phyloP scores from a whole-genome alignment of 305 asterid species.

The Fraxinus latifolia region DNA sequence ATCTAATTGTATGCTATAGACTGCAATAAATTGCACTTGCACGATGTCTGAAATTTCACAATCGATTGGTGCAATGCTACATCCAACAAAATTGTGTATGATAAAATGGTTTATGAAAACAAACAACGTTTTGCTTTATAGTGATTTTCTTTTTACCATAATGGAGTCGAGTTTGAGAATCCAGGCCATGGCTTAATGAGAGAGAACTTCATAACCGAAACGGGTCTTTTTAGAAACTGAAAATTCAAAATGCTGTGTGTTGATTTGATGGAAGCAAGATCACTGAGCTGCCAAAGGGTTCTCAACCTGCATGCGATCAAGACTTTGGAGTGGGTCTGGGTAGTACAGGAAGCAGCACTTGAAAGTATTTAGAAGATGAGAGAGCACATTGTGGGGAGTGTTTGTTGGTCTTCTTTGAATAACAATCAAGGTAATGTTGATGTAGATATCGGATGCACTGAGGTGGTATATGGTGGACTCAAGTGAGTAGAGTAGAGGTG shows the following conservation, averaged over 20 bases:
- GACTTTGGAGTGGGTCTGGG: conserved; percentile 67
- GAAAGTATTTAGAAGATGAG: conserved; percentile 45
- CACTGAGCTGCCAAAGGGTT: conserved; percentile 69
- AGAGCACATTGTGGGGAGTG: conserved; percentile 44
- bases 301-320: conserved; percentile 70
- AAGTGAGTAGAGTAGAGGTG: conserved; percentile 25
- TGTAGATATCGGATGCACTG: conserved; percentile 23
- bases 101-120: background rate
- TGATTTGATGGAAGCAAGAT: conserved; percentile 66
- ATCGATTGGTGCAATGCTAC: background rate
- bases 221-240: conserved; percentile 34
- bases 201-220: conserved; percentile 38
- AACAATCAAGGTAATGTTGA: conserved; percentile 13
- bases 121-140: background rate
- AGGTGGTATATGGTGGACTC: conserved; percentile 21
- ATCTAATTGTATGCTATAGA: background rate
- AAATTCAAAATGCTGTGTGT: conserved; percentile 46
- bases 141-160: conserved; percentile 37
- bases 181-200: conserved; percentile 45
- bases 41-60: background rate
- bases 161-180: conserved; percentile 58
- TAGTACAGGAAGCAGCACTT: conserved; percentile 68
- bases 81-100: background rate
- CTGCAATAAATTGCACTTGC: background rate
- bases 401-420: conserved; percentile 30